Evolutionary conservation across 192 early-diverging fungal species (phyloP), one percentile per base, ranked within the genome.

Genomic region (Entomortierella beljakovae): DNA sequence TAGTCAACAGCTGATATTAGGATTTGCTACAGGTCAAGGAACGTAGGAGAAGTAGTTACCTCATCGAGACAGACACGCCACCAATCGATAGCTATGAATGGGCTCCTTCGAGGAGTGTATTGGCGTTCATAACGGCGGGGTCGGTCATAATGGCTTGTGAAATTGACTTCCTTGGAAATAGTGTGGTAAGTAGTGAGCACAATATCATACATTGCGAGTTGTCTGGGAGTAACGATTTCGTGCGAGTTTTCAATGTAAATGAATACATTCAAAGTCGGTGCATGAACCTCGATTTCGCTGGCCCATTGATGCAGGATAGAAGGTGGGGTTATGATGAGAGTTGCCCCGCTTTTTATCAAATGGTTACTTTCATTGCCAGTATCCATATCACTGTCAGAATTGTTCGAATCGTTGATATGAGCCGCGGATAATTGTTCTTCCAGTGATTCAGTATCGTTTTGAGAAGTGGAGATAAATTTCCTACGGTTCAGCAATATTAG

Each of bases 291-390:
- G 34, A 87, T 83, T 58, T 93, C 92, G 26, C 61, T 35, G 16
- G 66, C 77, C 92, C 92, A 93, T 71, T 93, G 92, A n/a, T 84
- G 73, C 15, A 89, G 46, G 54, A 93, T 92, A 8, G 86, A 68
- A 9, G 70, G 50, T 29, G 92, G 92, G 15, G 88, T 85, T 28
- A 93, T 90, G 54, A 93, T 83, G 26, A 93, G 76, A 9, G 92
- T 93, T 15, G 88, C 84, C 1, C 57, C 63, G 15, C 68, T 70
- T n/a, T 60, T 52, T 34, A 80, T 60, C 10, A 83, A 50, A 23
- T 58, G 33, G 26, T 66, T 35, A 33, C 49, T 37, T 3, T 49
- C 60, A 13, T 5, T 32, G 10, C 34, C 31, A 23, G 6, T 22
- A 50, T 55, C 28, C n/a, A 23, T 37, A 18, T n/a, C 3, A 25